Base-by-base conservation (phyloP, 805 yeast species). In the Candida pseudofarinosa region DNA sequence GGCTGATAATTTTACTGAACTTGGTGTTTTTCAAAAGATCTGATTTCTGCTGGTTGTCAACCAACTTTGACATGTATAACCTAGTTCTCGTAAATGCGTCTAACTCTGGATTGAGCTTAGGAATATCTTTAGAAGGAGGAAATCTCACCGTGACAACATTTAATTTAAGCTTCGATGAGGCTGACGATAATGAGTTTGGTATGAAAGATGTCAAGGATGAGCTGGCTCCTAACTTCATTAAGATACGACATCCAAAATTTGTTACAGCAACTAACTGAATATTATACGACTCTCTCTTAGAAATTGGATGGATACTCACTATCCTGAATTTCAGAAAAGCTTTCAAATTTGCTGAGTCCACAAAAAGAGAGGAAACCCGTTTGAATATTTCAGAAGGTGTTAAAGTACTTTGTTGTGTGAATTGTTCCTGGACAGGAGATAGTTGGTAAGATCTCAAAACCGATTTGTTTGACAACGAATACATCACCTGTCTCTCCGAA, bases 381-480 rank as follows among this genome's bases (percentile, higher is more conserved):
- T 68, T 76, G 55, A 74, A 68, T 15, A 78, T 64, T 44, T 73
- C 75, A 15, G 64, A 54, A 1, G 80, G 75, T 10, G 69, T 62
- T 39, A 77, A 67, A 33, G 63, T 62, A 39, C 61, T 60, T 17
- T 58, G 65, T 38, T 61, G 65, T 33, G 59, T 51, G 49, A 60
- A 65, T 51, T 45, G 72, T 53, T 71, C 73, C 38, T 59, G 53
- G 64, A 73, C 58, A n/a, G 60, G 54, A 13, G 67, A 70, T 47
- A 87, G 69, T 55, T 77, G 76, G 61, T 88, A 91, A 3, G 88
- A 87, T 53, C 95, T 77, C 16, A 93, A 79, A n/a, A 80, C 76
- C 0, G 97, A 88, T 44, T 76, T 80, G 17, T 88, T 83, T 0
- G 97, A 85, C 38, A 93, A 73, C 0, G 97, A 79, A 61, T 93